Base-by-base conservation (phyloP, 2,329 filamentous ascomycete species). In the Trichoderma simmonsii region DNA sequence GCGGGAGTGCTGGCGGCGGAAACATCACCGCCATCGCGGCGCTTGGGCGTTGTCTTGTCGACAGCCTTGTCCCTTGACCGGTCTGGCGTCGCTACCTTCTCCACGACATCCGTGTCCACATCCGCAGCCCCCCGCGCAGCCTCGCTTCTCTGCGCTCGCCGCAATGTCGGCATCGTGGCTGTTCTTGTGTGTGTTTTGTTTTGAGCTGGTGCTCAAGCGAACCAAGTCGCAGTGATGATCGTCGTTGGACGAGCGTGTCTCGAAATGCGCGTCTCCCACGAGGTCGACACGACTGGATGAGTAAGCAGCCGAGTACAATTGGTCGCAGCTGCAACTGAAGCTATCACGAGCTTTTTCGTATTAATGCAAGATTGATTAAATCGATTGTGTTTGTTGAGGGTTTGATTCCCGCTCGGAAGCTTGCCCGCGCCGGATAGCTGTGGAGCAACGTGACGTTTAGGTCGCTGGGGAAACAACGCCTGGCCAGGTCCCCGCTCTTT, bases 391-490 rank as follows among this genome's bases (percentile, higher is more conserved):
- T 64, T 70, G 59, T 63, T 65, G 59, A 65, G 60, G 54, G 60
- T 54, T 54, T 28, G 51, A 24, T 39, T 54, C 39, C 59, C 56
- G 24, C 56, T 28, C 15, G 64, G 36, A 65, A 73, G 71, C 66
- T 60, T 62, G 56, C 30, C 66, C 32, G 28, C 57, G 57, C 56
- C 66, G 66, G 66, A 54, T 26, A 39, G 24, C n/a, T 60, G 67
- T 71, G 66, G 66, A 64, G 71, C 65, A 70, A 72, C 71, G 71
- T 78, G 77, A 78, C 77, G 77, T 77, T 73, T 73, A 57, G 70
- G 77, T 78, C 77, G 77, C 77, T 76, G 71, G 75, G 77, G 77
- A 77, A 79, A 79, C 77, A 43, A 9, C 74, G 36, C 54, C 57
- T 63, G 28, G 18, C 56, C 56, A 59, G 28, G 69, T 66, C 69